A percentile compares a stretch with the other conserved stretches of the same genome.
Evolutionary conservation across 2,329 filamentous ascomycete genomes (phyloP).

Genomic region (Tolypocladium inflatum): DNA sequence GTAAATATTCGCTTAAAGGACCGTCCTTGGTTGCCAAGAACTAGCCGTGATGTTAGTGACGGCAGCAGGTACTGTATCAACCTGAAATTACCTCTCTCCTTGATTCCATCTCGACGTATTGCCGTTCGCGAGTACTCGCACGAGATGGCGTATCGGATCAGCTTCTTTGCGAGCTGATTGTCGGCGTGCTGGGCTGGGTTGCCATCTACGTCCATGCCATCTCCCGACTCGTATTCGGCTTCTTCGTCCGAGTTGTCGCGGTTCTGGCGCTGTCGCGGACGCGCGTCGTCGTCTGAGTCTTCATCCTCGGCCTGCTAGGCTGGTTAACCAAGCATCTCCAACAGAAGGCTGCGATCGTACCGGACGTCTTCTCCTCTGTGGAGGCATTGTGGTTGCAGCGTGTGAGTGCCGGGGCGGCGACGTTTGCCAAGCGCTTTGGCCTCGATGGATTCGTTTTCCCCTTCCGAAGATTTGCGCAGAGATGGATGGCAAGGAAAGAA

Average conservation of each 20-base stretch:
- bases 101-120: constrained; percentile 53
- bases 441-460: not conserved
- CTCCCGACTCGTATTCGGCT: constrained; percentile 25
- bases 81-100: constrained; percentile 44
- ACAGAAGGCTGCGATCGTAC: constrained; percentile 9
- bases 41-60: constrained; percentile 27
- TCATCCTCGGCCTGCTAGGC: constrained; percentile 15
- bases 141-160: constrained; percentile 59
- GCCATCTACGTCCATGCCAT: constrained; percentile 22
- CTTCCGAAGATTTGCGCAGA: not conserved
- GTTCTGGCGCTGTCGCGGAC: constrained; percentile 20
- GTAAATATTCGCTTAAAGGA: constrained; percentile 72
- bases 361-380: constrained; percentile 20
- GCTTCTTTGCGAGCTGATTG: constrained; percentile 50
- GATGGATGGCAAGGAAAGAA: not conserved
- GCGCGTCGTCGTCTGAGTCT: constrained; percentile 21
- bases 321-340: not conserved
- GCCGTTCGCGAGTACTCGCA: constrained; percentile 54
- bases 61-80: accelerated
- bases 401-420: not conserved
- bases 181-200: constrained; percentile 29
- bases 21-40: constrained; percentile 60
- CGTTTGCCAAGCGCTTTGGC: not conserved
- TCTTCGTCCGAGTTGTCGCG: constrained; percentile 19
- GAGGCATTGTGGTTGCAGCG: constrained; percentile 18